Evolutionary conservation across 495 filamentous ascomycete genomes (phyloP), one percentile per base, ranked within the genome.

Genomic region (Melanomma pulvis-pyrius): DNA sequence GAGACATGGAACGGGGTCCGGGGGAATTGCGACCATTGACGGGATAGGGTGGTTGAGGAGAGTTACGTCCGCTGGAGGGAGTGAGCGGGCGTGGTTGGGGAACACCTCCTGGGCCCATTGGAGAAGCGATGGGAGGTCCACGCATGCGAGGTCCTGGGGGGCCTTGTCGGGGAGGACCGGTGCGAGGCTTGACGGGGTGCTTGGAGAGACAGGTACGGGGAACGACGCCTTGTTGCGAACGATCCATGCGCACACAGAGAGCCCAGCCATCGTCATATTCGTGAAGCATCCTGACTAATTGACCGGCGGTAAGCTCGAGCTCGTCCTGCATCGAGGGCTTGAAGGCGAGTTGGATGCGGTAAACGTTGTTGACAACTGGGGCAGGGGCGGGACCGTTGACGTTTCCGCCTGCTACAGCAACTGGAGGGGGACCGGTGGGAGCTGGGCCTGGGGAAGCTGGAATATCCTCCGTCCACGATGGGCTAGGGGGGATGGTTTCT

Each of bases 221-320:
- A 59, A 87, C 92, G 53, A 98, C 96, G 77, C 94, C 94, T 79
- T 97, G 92, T 69, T 90, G 83, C 47, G 91, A 91, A 53, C 92
- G 88, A 77, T 98, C 93, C 51, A 98, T 86, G 65, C 90, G 89
- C 71, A 90, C 87, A 77, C 94, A 98, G 56, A 97, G 90, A 68
- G 93, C 91, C 94, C 94, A 99, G 74, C 94, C 94, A 81, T 99
- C 94, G 74, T 99, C 96, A 75, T 98, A 99, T 76, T 97, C 93
- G 69, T 98, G 92, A 36, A 98, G 76, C 65, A 99, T 80, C 58
- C 93, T 83, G 29, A 98, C 90, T 3, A 99, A 82, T 59, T 92
- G 85, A 67, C 94, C 94, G 49, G 87, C 82, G 46, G 79, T 82
- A 12, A 99, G 84, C 47, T 82, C 89, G 69, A 99, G 77, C 75